Conservation (phyloP, 176 grass and related monocot genomes). For the barley (Hordeum vulgare) region DNA sequence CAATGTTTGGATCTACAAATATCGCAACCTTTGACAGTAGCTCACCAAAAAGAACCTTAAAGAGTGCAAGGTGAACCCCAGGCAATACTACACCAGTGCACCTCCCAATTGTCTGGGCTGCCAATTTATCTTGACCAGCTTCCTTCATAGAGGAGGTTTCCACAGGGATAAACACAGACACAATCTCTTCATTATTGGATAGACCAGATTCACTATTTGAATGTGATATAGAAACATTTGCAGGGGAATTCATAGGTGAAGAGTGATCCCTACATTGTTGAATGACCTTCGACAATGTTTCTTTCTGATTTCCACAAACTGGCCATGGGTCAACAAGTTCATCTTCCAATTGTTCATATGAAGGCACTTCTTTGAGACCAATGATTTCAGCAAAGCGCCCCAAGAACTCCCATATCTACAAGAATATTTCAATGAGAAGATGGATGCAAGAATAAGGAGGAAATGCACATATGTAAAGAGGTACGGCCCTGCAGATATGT, state of each 20-base stretch:
- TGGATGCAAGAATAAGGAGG: slow-evolving; percentile 17
- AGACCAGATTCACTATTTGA: slow-evolving; percentile 49
- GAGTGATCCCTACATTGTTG: slow-evolving; percentile 36
- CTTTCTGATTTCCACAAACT: slow-evolving; percentile 39
- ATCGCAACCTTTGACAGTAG: slow-evolving; percentile 57
- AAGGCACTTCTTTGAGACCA: slow-evolving; percentile 74
- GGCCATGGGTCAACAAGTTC: slow-evolving; percentile 98
- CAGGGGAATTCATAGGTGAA: slow-evolving; percentile 35
- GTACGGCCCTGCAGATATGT: not conserved
- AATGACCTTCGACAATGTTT: slow-evolving; percentile 30
- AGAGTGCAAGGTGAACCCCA: slow-evolving; percentile 63
- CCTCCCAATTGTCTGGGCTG: slow-evolving; percentile 60
- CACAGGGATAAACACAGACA: slow-evolving; percentile 54
- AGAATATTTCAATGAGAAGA: slow-evolving; percentile 21
- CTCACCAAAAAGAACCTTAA: slow-evolving; percentile 81
- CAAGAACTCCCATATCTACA: slow-evolving; percentile 88
- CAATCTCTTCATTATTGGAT: slow-evolving; percentile 45
- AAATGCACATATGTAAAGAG: slow-evolving; percentile 24
- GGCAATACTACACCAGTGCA: slow-evolving; percentile 74
- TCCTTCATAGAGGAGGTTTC: slow-evolving; percentile 62
- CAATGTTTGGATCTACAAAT: slow-evolving; percentile 84
- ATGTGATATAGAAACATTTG: slow-evolving; percentile 44
- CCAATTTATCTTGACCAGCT: slow-evolving; percentile 56
- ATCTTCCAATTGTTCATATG: slow-evolving; percentile 83
- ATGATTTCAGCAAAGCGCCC: slow-evolving; percentile 72